Evolutionary conservation across 768 basidiomycete species (phyloP), one percentile per base, ranked within the genome.

Genomic region (Hydnomerulius pinastri): DNA sequence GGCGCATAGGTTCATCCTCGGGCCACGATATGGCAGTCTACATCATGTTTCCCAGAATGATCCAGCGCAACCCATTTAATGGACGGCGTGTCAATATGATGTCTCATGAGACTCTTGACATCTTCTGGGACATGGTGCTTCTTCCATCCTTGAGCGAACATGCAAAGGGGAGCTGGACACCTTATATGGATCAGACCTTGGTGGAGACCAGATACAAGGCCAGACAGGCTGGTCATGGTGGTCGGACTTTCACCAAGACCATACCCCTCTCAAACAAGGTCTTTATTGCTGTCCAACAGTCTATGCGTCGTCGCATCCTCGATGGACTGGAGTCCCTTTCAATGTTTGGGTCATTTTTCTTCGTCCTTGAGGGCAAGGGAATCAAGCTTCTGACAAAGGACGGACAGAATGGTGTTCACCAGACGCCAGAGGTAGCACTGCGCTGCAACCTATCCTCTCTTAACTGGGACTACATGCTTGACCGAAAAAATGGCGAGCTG

Each of bases 281-380:
- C 2, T 29, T 53, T 5, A 3, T 30, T 5, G 28, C 46, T 3
- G 38, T 57, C 11, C 27, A 52, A 12, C 6, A 5, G 6, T 51
- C 43, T 18, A 60, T 60, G 48, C 11, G 46, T 9, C 4, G 50
- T 3, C 45, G 21, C 23, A 55, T 60, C 2, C 11, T 2, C 4
- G 13, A 25, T 1, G 20, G 50, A 12, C 43, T 21, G 0, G 18
- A 37, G 0, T 15, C 13, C 0, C 43, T 51, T 30, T 13, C 38
- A 7, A 43, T 46, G 15, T 60, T 42, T 46, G 59, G 50, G 0
- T 59, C 52, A 0, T 61, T 56, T n/a, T 58, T 53, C 35, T 57
- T 58, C 32, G 38, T 56, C 0, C 32, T 58, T 0, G 57, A 58
- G 1, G 43, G 36, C 29, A 61, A 54, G 20, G 51, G 51, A n/a